Conservation (phyloP, 140 eudicot genomes). For the Anethum foeniculum region DNA sequence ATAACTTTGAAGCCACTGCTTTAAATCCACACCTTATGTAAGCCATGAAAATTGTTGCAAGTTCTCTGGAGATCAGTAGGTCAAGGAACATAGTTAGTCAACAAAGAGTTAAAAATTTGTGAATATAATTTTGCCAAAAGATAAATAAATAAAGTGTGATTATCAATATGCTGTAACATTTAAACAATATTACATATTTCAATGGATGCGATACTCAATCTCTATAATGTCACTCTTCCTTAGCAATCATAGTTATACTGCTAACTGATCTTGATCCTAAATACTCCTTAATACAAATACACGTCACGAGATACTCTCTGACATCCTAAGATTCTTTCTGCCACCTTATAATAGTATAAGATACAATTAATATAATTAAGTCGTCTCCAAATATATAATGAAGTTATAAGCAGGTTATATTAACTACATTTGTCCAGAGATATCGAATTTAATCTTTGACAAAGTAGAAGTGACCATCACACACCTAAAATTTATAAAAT, state of each 20-base stretch:
- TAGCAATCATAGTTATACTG: neutral
- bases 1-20: constrained; percentile 38
- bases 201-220: neutral
- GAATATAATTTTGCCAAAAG: neutral
- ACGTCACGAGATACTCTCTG: too few species aligned
- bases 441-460: neutral
- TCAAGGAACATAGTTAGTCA: neutral
- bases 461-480: neutral
- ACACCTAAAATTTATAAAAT: neutral
- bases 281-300: neutral
- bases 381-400: too few species aligned
- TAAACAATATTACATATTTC: neutral
- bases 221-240: neutral
- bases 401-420: neutral
- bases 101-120: neutral
- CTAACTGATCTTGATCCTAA: neutral
- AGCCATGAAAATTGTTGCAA: constrained; percentile 47
- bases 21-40: constrained; percentile 54
- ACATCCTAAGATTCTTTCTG: neutral
- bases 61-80: constrained; percentile 51
- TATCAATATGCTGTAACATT: neutral
- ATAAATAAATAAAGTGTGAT: neutral
- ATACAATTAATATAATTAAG: neutral
- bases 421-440: neutral
- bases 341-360: neutral